Base-by-base conservation (phyloP, 805 yeast species). In the Torulaspora microellipsoides region DNA sequence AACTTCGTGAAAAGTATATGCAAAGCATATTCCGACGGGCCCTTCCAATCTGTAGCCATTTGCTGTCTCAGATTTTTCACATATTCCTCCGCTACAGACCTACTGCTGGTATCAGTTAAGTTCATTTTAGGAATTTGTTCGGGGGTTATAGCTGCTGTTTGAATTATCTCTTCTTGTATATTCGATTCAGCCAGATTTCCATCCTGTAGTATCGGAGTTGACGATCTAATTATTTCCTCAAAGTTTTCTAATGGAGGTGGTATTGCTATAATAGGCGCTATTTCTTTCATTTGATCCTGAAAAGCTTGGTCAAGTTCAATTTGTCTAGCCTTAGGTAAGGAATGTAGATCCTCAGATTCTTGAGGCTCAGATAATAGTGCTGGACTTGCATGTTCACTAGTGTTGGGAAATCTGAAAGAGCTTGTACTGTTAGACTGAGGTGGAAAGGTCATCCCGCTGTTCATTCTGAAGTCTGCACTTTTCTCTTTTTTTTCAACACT, bases 1-100 rank as follows among this genome's bases (percentile, higher is more conserved):
- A 93, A 93, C 66, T 91, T 95, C 2, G 98, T 88, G 62, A 95
- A 95, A 32, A 95, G 74, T 20, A 95, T 89, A 64, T 95, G 97
- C 42, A 95, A 69, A 0, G 98, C 93, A 60, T 93, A 93, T 56
- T 90, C 97, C 0, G 91, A 83, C 0, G 90, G 86, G 23, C 83
- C 74, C 57, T 83, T 81, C 60, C 76, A 70, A 46, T 81, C 86
- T 0, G 83, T 65, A 2, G 73, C 74, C 49, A 70, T 46, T 31
- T 60, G 60, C 44, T 64, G 70, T 41, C 76, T 61, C 38, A 67
- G 33, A 31, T 51, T 53, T 11, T 47, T 47, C 5, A 57, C 60
- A 25, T 55, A 56, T 25, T 56, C 65, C 33, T 58, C 63, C 3
- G 54, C 46, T 27, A 47, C 33, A 1, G 60, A 48, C 33, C 40